These are phyloP conservation scores for Macrocybe gigantea DNA, from an alignment of 768 basidiomycete species.

Conservation along the genomic window DNA sequence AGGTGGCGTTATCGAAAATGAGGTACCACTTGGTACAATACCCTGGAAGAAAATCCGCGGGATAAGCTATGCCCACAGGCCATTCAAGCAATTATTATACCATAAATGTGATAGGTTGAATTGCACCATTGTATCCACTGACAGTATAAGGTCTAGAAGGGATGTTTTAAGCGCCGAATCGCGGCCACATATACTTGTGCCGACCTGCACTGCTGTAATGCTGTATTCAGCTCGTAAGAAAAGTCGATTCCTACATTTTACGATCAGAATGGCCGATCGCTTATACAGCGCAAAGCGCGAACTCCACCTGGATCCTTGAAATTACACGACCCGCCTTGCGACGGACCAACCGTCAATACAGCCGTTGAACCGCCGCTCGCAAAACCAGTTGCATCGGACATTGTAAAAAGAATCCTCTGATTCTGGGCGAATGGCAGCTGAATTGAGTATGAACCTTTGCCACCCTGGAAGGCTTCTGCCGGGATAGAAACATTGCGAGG, in stretches of 20 bases:
- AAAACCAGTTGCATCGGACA: slow-evolving; percentile 72
- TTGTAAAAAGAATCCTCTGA: slow-evolving; percentile 44
- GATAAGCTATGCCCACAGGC: not conserved
- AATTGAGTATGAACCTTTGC: slow-evolving; percentile 45
- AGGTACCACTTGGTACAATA: slow-evolving; percentile 57
- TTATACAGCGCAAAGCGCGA: too few relatives aligned
- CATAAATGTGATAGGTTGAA: slow-evolving; percentile 48
- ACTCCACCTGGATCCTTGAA: slow-evolving; percentile 34
- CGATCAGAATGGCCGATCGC: not conserved
- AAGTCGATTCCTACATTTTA: slow-evolving; percentile 31
- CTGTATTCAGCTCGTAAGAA: slow-evolving; percentile 40
- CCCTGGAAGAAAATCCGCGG: slow-evolving; percentile 29
- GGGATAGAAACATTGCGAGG: slow-evolving; percentile 54
- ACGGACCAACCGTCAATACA: slow-evolving; percentile 41
- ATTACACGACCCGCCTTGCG: slow-evolving; percentile 46
- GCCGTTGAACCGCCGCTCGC: slow-evolving; percentile 55
- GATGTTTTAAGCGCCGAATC: not conserved
- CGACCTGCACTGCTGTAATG: slow-evolving; percentile 60
- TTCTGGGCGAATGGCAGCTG: slow-evolving; percentile 35
- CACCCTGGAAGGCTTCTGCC: slow-evolving; percentile 43
- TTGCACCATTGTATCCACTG: slow-evolving; percentile 36
- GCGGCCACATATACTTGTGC: slow-evolving; percentile 11
- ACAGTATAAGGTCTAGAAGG: slow-evolving; percentile 39
- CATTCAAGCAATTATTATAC: slow-evolving; percentile 25
- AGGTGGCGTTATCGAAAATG: slow-evolving; percentile 38